Evolutionary conservation across 1,139 yeast genomes (phyloP), one percentile per base, ranked within the genome.

Genomic region (Scheffersomyces quercinus): DNA sequence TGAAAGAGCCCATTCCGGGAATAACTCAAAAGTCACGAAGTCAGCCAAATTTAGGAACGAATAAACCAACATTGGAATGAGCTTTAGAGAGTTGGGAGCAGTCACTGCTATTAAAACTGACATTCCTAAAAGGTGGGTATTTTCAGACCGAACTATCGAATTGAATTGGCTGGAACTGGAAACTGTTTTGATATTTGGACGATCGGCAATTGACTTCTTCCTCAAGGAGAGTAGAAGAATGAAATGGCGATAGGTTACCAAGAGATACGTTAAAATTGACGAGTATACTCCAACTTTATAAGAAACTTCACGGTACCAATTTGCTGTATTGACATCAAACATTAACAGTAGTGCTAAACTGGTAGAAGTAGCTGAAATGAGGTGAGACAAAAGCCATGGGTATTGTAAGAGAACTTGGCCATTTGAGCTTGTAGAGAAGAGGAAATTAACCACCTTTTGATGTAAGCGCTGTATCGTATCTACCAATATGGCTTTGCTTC

Each of bases 51-150:
- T 77, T 51, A 78, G 60, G 36, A 64, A 55, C 0, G 83, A 75
- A 51, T 77, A 78, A 4, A 73, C 59, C n/a, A 66, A 59, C 49
- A 75, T 74, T 1, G 83, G 77, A 11, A 70, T 38, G 14, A 78
- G 48, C 50, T 79, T 79, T 35, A 68, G 38, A 10, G 64, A 9
- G 65, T 65, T 31, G 52, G 56, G 42, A 3, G 47, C 33, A 3
- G 59, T 49, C 3, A 48, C 37, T 9, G 59, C 47, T 65, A 72
- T 67, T 13, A 71, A 60, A 20, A 62, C 50, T 1, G 73, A 62
- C 50, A 64, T 66, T 0, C 68, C 69, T 35, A 79, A 59, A 24
- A 78, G 53, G 39, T 70, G 77, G 3, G 77, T 66, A 48, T 76
- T 76, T 45, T 78, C 82, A 6, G 81, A 72, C 50, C 65, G 68